Percentiles rank a stretch among this genome's conserved stretches.
Evolutionary conservation across 2,329 filamentous ascomycete genomes (phyloP).

Genomic region (Fusarium scirpi): DNA sequence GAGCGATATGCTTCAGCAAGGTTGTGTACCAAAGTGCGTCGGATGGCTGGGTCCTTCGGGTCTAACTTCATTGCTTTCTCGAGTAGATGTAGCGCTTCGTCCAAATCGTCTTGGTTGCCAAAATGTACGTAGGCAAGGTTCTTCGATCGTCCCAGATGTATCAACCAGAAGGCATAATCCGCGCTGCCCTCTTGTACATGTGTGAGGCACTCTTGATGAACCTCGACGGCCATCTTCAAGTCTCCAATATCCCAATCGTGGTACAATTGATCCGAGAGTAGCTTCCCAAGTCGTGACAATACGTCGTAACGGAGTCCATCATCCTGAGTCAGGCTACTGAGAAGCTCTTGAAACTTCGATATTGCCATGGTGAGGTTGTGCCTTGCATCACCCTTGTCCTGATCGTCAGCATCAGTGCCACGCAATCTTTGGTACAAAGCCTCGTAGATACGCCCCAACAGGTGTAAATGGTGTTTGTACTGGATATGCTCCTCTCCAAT

Average conservation of each 20-base stretch:
- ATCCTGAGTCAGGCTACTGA: accelerated
- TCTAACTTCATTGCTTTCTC: not conserved
- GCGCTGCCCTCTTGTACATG: accelerated
- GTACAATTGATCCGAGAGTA: not conserved
- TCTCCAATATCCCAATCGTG: not conserved
- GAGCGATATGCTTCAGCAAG: not conserved
- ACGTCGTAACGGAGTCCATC: not conserved
- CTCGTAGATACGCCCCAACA: not conserved
- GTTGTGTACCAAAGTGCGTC: accelerated
- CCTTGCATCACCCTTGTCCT: accelerated
- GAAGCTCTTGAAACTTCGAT: not conserved
- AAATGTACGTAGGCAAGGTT: not conserved
- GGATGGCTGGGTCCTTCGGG: accelerated
- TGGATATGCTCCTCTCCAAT: not conserved
- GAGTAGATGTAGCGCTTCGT: not conserved
- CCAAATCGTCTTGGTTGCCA: accelerated
- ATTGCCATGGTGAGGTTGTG: not conserved
- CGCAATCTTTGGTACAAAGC: not conserved
- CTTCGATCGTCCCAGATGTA: not conserved
- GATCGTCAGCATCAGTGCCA: accelerated
- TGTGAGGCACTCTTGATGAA: not conserved
- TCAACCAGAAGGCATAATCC: not conserved
- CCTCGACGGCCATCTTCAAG: not conserved
- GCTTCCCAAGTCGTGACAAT: not conserved
- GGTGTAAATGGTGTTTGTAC: not conserved